phyloP scores from a whole-genome alignment of 148 eudicot species.

The Vaccinium darrowii region DNA sequence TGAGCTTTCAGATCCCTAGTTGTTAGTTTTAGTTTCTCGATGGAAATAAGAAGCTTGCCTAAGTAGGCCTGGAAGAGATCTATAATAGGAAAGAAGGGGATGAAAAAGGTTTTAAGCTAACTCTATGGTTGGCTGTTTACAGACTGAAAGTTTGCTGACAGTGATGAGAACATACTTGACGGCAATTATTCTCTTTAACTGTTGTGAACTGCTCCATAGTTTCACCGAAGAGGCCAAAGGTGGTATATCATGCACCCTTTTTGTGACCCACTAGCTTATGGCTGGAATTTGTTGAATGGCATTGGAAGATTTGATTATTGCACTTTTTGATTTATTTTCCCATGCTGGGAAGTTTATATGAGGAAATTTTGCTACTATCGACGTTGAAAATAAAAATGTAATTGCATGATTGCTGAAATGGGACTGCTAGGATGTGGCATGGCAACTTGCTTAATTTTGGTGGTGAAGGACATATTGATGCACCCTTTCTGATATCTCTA shows the following conservation, averaged over 20 bases:
- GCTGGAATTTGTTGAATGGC: background rate
- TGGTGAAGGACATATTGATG: background rate
- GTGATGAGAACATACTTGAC: background rate
- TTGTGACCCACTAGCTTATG: conserved; percentile 7
- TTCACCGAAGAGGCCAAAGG: background rate
- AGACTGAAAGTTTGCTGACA: background rate
- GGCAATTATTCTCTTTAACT: conserved; percentile 4
- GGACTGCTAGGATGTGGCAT: background rate
- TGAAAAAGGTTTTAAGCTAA: background rate
- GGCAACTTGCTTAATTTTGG: background rate
- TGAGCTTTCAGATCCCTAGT: background rate
- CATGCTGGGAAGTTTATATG: background rate
- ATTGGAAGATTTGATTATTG: background rate
- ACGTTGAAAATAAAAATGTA: background rate
- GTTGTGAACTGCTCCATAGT: background rate
- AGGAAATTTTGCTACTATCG: background rate
- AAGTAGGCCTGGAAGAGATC: conserved; percentile 4
- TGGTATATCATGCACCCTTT: background rate
- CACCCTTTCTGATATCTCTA: background rate
- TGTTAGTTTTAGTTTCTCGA: background rate
- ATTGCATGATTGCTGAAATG: background rate
- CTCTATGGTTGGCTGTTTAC: background rate
- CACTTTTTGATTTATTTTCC: background rate
- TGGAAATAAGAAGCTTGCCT: background rate
- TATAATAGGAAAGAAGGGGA: background rate